These are phyloP conservation scores for Chlorella sp. DNA, from an alignment of 139 green algal species.

Conservation along the genomic window DNA sequence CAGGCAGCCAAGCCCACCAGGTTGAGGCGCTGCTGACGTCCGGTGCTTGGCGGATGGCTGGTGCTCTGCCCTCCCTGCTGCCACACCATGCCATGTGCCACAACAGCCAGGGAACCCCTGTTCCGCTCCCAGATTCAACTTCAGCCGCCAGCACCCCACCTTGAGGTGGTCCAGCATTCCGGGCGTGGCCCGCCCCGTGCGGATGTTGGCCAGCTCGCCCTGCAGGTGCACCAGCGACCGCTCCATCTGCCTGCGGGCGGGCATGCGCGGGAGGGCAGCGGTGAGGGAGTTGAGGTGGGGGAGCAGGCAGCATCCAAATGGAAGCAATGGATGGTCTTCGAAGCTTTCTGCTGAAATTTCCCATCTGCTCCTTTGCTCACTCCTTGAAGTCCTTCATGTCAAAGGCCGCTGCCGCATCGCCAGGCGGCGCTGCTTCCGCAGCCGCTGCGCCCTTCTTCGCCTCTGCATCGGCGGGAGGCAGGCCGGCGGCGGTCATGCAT, in stretches of 20 bases:
- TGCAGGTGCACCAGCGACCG: slow-evolving; percentile 63
- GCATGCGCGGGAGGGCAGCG: neutral
- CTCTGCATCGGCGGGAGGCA: neutral
- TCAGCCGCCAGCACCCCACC: neutral
- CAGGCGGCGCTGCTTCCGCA: neutral
- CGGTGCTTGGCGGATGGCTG: too few relatives aligned
- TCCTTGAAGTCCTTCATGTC: slow-evolving; percentile 7
- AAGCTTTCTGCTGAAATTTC: too few relatives aligned
- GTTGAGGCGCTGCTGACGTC: too few relatives aligned
- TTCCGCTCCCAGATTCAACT: too few relatives aligned
- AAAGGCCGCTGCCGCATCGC: slow-evolving; percentile 9
- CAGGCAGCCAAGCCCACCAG: neutral
- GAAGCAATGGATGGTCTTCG: too few relatives aligned
- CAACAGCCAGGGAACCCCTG: too few relatives aligned
- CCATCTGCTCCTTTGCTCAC: too few relatives aligned
- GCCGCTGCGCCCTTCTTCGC: slow-evolving; percentile 22
- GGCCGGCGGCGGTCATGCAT: neutral
- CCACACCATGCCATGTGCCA: too few relatives aligned
- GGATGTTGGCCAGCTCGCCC: slow-evolving; percentile 68
- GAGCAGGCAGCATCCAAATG: neutral
- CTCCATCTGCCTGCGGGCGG: slow-evolving; percentile 53
- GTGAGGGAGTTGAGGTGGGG: too few relatives aligned
- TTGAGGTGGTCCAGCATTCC: slow-evolving; percentile 81
- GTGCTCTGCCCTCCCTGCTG: too few relatives aligned
- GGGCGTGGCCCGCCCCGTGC: slow-evolving; percentile 75